Conservation (phyloP, 1,284 basidiomycete genomes). For the Xanthoconium separans region DNA sequence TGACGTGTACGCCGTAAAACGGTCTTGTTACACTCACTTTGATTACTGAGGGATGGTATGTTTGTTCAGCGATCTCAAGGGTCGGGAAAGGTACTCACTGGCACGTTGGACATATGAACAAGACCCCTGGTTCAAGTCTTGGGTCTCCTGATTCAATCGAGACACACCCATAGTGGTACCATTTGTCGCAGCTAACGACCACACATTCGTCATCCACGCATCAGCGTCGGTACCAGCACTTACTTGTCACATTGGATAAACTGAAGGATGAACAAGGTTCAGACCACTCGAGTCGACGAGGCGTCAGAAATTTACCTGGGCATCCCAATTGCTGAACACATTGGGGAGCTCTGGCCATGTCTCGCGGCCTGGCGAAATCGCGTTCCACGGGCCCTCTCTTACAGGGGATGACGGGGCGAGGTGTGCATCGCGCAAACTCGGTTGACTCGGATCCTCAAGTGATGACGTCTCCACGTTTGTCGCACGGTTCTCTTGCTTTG, state of each 20-base stretch:
- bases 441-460: background rate
- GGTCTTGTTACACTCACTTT: conserved; percentile 12
- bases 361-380: background rate
- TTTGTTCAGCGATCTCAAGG: conserved; percentile 4
- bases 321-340: conserved; percentile 20
- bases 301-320: conserved; percentile 18
- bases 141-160: conserved; percentile 28
- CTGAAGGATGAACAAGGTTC: conserved; percentile 10
- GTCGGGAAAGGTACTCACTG: conserved; percentile 16
- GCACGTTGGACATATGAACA: conserved; percentile 34
- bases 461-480: conserved; percentile 1
- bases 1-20: background rate
- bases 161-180: conserved; percentile 38
- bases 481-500: background rate
- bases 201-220: background rate
- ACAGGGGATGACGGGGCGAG: background rate
- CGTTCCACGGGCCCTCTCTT: conserved; percentile 1
- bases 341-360: conserved; percentile 20
- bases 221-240: background rate
- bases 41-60: conserved; percentile 4
- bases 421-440: background rate
- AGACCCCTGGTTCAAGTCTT: conserved; percentile 19
- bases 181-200: conserved; percentile 32
- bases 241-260: conserved; percentile 35
- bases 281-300: background rate